Evolutionary conservation across 306 rosid species (phyloP).

Genomic region (Cicer yamashitae): DNA sequence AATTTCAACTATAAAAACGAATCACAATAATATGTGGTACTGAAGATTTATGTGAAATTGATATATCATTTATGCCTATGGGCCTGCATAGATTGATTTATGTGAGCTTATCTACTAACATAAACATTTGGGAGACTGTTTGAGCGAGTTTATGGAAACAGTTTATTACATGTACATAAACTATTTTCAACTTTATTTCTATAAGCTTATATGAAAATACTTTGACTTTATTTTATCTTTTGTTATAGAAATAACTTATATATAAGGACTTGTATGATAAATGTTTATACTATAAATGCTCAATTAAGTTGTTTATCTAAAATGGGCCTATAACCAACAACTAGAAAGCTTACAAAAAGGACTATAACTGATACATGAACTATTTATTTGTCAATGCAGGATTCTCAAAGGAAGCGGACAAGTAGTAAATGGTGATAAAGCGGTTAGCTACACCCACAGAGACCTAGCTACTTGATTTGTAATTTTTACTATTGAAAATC

Average conservation of each 20-base stretch:
- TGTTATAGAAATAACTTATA: too few relatives aligned
- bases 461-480: conserved; percentile 63
- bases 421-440: conserved; percentile 83
- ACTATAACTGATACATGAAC: conserved; percentile 19
- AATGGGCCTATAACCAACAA: conserved; percentile 2
- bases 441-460: conserved; percentile 70
- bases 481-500: conserved; percentile 8
- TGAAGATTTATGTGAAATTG: neutral
- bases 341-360: conserved; percentile 5
- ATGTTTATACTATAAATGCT: too few relatives aligned
- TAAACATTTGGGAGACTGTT: too few relatives aligned
- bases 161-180: too few relatives aligned
- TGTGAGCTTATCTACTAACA: too few relatives aligned
- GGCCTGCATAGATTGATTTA: too few relatives aligned
- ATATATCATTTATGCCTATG: neutral
- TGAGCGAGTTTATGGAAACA: too few relatives aligned
- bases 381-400: conserved; percentile 60
- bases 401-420: conserved; percentile 92
- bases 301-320: too few relatives aligned
- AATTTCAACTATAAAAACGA: conserved; percentile 14
- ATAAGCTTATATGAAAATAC: too few relatives aligned
- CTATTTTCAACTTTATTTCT: too few relatives aligned
- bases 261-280: too few relatives aligned
- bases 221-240: too few relatives aligned
- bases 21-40: neutral